These are phyloP conservation scores for Torrubiellomyces zombiae DNA, from an alignment of 2,329 filamentous ascomycete genomes.

Conservation along the genomic window DNA sequence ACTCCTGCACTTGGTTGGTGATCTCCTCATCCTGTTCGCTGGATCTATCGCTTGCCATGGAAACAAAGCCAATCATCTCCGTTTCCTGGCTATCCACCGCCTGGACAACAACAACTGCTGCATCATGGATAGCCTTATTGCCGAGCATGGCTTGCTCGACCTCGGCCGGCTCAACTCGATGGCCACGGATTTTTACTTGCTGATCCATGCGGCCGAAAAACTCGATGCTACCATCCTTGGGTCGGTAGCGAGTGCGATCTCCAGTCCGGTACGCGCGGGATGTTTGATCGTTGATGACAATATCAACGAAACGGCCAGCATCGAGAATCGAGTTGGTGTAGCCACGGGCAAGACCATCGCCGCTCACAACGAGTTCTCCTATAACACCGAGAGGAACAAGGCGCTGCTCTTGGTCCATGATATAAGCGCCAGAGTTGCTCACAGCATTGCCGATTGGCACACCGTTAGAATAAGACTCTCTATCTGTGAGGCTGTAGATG, in stretches of 20 bases:
- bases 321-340: slow-evolving; percentile 5
- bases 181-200: slow-evolving; percentile 5
- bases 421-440: slow-evolving; percentile 6
- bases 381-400: slow-evolving; percentile 6
- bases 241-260: slow-evolving; percentile 3
- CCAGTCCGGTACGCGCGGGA: slow-evolving; percentile 4
- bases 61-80: no score
- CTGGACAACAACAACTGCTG: no score
- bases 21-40: background rate
- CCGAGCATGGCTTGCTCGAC: no score
- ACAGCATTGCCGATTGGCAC: slow-evolving; percentile 6
- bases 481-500: slow-evolving; percentile 4
- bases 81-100: no score
- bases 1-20: background rate
- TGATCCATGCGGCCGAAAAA: slow-evolving; percentile 4
- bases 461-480: slow-evolving; percentile 4
- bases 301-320: slow-evolving; percentile 3
- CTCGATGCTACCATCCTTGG: slow-evolving; percentile 3
- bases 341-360: slow-evolving; percentile 7
- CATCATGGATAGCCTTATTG: no score
- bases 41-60: no score
- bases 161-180: slow-evolving; percentile 7
- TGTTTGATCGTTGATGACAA: slow-evolving; percentile 2
- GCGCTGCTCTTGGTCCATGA: slow-evolving; percentile 4
- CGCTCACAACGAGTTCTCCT: slow-evolving; percentile 7